phyloP scores from a whole-genome alignment of 768 basidiomycete genomes.

The Daedaleopsis nitida region DNA sequence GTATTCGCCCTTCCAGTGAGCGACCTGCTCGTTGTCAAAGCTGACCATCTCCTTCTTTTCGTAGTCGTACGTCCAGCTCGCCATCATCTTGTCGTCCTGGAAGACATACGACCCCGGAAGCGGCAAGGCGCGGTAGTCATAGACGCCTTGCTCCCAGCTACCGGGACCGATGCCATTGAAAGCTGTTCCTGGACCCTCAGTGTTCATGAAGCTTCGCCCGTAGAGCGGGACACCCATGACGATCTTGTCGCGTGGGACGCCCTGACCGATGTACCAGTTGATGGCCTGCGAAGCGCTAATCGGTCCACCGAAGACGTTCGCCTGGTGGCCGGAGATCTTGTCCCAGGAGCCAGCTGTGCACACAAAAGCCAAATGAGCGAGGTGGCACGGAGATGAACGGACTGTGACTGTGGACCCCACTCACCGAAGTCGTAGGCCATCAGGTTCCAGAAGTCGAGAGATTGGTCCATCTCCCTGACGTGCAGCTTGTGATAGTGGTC shows the following conservation, averaged over 20 bases:
- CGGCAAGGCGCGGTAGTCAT: slow-evolving; percentile 92
- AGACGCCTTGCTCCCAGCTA: slow-evolving; percentile 89
- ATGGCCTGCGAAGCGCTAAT: slow-evolving; percentile 68
- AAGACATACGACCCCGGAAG: slow-evolving; percentile 66
- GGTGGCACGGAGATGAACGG: neutral
- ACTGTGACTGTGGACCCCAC: slow-evolving; percentile 19
- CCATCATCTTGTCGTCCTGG: slow-evolving; percentile 65
- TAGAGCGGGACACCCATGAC: slow-evolving; percentile 93
- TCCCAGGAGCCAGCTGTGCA: slow-evolving; percentile 77
- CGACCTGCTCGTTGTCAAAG: slow-evolving; percentile 75
- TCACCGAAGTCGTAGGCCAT: slow-evolving; percentile 90
- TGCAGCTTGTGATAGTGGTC: slow-evolving; percentile 81
- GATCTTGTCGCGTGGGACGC: slow-evolving; percentile 78
- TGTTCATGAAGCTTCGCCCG: slow-evolving; percentile 87
- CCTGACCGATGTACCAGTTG: slow-evolving; percentile 66
- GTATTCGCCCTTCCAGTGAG: slow-evolving; percentile 75
- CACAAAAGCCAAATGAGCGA: slow-evolving; percentile 4
- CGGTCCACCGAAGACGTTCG: slow-evolving; percentile 73
- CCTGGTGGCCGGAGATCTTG: slow-evolving; percentile 74
- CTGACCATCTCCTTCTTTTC: slow-evolving; percentile 77
- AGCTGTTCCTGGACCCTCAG: slow-evolving; percentile 75
- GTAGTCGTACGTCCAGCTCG: slow-evolving; percentile 86
- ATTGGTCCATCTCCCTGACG: slow-evolving; percentile 82
- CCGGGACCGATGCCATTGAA: slow-evolving; percentile 86
- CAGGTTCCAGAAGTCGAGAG: slow-evolving; percentile 95